phyloP scores from a whole-genome alignment of 2,329 filamentous ascomycete species.

The Colletotrichum eleusines region DNA sequence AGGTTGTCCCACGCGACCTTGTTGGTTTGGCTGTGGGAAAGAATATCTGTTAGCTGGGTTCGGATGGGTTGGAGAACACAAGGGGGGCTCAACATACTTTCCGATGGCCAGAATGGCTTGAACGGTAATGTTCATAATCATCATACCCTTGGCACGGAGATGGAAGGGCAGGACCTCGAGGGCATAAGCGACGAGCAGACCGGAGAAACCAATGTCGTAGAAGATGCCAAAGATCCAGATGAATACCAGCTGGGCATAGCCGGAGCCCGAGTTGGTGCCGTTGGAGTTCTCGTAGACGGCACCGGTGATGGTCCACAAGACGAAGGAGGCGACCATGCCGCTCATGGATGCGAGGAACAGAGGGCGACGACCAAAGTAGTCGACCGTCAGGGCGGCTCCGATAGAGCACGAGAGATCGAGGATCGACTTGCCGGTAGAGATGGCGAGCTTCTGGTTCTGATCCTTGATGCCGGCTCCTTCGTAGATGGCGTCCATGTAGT shows the following conservation, averaged over 20 bases:
- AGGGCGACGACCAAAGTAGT: conserved; percentile 64
- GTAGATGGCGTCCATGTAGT: conserved; percentile 75
- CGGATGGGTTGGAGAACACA: neutral
- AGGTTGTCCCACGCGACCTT: conserved; percentile 71
- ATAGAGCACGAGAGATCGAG: conserved; percentile 70
- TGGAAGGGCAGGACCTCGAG: conserved; percentile 71
- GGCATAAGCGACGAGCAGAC: conserved; percentile 68
- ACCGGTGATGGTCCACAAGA: conserved; percentile 65
- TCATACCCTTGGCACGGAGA: conserved; percentile 69
- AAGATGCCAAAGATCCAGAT: conserved; percentile 71
- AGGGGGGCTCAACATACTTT: conserved; percentile 58
- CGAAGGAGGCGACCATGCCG: conserved; percentile 62
- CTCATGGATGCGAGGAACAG: conserved; percentile 64
- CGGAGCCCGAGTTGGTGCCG: conserved; percentile 58
- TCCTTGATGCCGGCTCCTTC: conserved; percentile 69
- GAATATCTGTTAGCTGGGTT: neutral
- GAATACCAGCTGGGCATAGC: conserved; percentile 67
- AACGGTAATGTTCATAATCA: conserved; percentile 74
- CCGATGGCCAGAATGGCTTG: conserved; percentile 72
- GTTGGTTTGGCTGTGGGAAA: conserved; percentile 67
- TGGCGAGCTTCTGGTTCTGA: conserved; percentile 67
- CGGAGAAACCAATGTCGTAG: conserved; percentile 71
- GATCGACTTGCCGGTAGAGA: conserved; percentile 69
- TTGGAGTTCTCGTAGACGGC: conserved; percentile 63
- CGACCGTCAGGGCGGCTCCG: conserved; percentile 62